A percentile compares a stretch with the other conserved stretches of the same genome.
phyloP scores from a whole-genome alignment of 2,329 filamentous ascomycete genomes.

The Aspergillus carbonarius region DNA sequence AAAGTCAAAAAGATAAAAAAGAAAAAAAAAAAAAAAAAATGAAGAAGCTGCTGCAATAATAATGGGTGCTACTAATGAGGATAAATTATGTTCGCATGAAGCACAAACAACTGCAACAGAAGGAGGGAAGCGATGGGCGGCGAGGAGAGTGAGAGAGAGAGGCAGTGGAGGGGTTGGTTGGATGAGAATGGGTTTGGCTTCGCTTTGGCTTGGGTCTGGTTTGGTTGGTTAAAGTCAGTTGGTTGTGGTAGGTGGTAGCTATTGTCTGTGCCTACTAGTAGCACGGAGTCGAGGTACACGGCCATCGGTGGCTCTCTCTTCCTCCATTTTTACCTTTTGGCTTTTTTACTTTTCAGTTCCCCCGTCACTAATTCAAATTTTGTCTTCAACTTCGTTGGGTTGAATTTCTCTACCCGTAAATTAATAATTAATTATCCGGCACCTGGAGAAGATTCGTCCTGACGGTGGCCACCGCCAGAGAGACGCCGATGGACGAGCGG shows the following conservation, averaged over 20 bases:
- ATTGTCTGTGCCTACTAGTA: background rate
- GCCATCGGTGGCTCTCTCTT: background rate
- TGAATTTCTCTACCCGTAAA: background rate
- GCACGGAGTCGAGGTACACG: too few species aligned
- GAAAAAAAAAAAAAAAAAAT: background rate
- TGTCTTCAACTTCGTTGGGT: background rate
- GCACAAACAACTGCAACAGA: background rate
- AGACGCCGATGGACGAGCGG: background rate
- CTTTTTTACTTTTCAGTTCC: background rate
- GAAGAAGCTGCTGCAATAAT: background rate
- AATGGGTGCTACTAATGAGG: background rate
- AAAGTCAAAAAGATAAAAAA: background rate
- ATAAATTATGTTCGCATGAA: slow-evolving; percentile 1
- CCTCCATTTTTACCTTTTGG: background rate
- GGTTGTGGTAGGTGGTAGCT: background rate
- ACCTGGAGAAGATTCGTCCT: too few species aligned
- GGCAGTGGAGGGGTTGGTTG: background rate
- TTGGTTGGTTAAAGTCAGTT: background rate
- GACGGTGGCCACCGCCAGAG: background rate
- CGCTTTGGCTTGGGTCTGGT: background rate
- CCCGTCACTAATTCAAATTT: background rate
- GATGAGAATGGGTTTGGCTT: background rate
- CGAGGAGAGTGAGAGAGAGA: background rate
- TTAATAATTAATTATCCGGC: background rate
- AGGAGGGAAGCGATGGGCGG: background rate